Conservation (phyloP, 2,329 filamentous ascomycete genomes). For the Escovopsis sp. region DNA sequence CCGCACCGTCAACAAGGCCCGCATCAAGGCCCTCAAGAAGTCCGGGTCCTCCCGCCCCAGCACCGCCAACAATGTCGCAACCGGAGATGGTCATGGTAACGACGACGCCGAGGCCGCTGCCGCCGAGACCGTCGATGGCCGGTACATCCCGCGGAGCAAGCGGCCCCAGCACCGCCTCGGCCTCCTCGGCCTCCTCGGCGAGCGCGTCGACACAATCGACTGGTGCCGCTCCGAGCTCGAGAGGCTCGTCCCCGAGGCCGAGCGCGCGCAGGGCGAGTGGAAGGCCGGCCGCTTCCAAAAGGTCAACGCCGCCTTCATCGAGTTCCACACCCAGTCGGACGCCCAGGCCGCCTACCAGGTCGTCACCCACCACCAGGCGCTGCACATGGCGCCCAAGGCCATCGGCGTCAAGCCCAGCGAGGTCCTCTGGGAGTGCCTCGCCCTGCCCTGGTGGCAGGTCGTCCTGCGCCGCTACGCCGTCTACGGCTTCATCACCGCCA, state of each 20-base stretch:
- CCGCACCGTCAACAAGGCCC: slow-evolving; percentile 34
- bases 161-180: slow-evolving; percentile 56
- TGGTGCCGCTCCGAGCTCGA: slow-evolving; percentile 51
- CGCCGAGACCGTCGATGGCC: slow-evolving; percentile 20
- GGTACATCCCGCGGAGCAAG: slow-evolving; percentile 52
- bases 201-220: slow-evolving; percentile 69
- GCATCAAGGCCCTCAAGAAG: slow-evolving; percentile 21
- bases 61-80: slow-evolving; percentile 16
- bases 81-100: slow-evolving; percentile 24
- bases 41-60: slow-evolving; percentile 10
- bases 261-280: slow-evolving; percentile 48
- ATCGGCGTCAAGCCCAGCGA: slow-evolving; percentile 70
- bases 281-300: slow-evolving; percentile 47
- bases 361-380: slow-evolving; percentile 62
- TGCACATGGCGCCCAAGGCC: slow-evolving; percentile 74
- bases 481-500: slow-evolving; percentile 49
- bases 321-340: slow-evolving; percentile 68
- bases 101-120: slow-evolving; percentile 51
- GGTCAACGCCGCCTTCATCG: slow-evolving; percentile 74
- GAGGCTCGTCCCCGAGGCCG: slow-evolving; percentile 48
- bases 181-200: slow-evolving; percentile 47
- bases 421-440: slow-evolving; percentile 73
- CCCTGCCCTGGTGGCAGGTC: slow-evolving; percentile 55
- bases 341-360: slow-evolving; percentile 78
- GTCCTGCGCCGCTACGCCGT: slow-evolving; percentile 53